Base-by-base conservation (phyloP, 768 basidiomycete species). In the Suillus spraguei region DNA sequence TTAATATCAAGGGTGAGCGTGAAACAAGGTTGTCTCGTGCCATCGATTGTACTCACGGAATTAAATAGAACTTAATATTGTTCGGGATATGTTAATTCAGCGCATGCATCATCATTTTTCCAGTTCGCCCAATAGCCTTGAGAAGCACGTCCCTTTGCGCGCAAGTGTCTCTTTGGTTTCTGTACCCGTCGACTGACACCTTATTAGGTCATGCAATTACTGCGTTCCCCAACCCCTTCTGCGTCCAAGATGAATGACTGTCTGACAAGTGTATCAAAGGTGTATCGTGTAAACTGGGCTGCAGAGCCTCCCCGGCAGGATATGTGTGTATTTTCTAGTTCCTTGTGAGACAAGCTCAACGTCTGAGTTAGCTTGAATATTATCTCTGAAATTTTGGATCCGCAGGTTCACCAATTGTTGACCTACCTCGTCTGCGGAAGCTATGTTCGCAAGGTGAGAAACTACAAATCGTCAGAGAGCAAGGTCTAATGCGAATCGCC, bases 381-480 rank as follows among this genome's bases (percentile, higher is more conserved):
- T 5, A 75, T 92, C 35, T 88, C 88, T 17, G 87, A 88, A 69
- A 79, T 88, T 35, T 71, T 92, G 64, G 85, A 88, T 71, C 75
- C 81, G 0, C 74, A 79, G 72, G 79, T 13, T 76, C 81, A 4
- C 79, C 82, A 3, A 74, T 79, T 17, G 80, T 92, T 17, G 86
- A 92, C 72, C 69, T 92, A 59, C 67, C 77, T 41, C 78, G 75
- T 55, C 76, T 93, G 59, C 83, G 87, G 22, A 75, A 74, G 63
- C 71, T 91, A 38, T 90, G 89, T 71, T 73, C 80, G 35, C 82
- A 81, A 66, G 91, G 91, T 91, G 77, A 49, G 81, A 28, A 42
- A 2, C 17, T 32, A 28, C 5, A 42, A 58, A 41, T 58, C 17
- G 3, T 13, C 28, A 20, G 13, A 17, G 11, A 28, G 3, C 14